These are phyloP conservation scores for Erodium maritimum DNA, from an alignment of 345 rosid species.

Conservation along the genomic window DNA sequence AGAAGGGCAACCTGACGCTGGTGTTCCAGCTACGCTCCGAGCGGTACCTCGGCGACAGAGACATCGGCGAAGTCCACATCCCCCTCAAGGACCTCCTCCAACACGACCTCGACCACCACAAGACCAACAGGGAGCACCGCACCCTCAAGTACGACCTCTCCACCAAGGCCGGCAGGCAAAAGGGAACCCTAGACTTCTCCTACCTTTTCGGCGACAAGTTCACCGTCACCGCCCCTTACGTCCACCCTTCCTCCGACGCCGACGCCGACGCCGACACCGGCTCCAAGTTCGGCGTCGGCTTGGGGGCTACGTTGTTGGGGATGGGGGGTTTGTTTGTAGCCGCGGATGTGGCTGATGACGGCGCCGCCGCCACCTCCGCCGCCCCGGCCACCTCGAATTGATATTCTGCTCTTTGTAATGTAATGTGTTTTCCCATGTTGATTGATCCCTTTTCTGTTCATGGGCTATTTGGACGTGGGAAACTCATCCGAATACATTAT, in stretches of 20 bases:
- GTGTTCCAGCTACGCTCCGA: constrained; percentile 32
- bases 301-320: neutral
- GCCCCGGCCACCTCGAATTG: too few species aligned
- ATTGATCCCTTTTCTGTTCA: too few species aligned
- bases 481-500: too few species aligned
- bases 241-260: neutral
- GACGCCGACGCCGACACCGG: neutral
- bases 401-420: too few species aligned
- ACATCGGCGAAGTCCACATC: constrained; percentile 37
- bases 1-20: constrained; percentile 25
- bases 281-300: neutral
- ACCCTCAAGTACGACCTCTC: constrained; percentile 18
- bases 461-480: too few species aligned
- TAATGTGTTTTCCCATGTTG: too few species aligned
- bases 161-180: constrained; percentile 22
- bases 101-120: neutral
- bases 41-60: constrained; percentile 32
- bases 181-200: constrained; percentile 26
- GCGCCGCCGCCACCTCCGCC: too few species aligned
- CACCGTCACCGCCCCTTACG: neutral
- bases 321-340: neutral
- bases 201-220: constrained; percentile 32
- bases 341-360: neutral
- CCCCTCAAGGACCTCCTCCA: constrained; percentile 46
- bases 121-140: neutral